Evolutionary conservation across 345 rosid genomes (phyloP), one percentile per base, ranked within the genome.

Genomic region (Linum trigynum): DNA sequence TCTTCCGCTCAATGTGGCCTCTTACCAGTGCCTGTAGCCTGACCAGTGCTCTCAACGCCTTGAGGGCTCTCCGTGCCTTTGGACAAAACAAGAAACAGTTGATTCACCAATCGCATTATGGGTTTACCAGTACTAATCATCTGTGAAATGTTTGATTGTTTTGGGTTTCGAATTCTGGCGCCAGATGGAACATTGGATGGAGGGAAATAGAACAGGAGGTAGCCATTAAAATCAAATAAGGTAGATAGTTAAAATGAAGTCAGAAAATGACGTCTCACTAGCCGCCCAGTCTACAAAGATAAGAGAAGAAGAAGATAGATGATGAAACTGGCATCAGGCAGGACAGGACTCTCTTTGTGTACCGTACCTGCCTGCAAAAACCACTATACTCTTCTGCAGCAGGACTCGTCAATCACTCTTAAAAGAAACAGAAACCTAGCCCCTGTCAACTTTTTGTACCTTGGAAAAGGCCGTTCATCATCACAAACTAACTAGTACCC

Each of bases 11-110:
- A 3, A 91, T 83, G 67, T 91, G 90, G 9, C 99, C 96, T 78
- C 99, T 87, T n/a, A 89, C 96, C 41, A 89, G 73, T 0, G 98
- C 98, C 67, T 95, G 96, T 74, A 95, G 94, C 85, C 85, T 85
- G n/a, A 95, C 98, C 72, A 95, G 69, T n/a, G 92, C 92, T 74
- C 76, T 95, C 10, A 95, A 63, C 35, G 99, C 99, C n/a, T 97
- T 82, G 78, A 91, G 76, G 0, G 99, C 97, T 74, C 91, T 81
- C 67, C 85, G 85, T 4, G 99, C 97, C 96, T 90, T 62, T 15
- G 68, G 59, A 6, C 17, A 23, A 14, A 7, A 59, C 3, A 10
- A 23, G 32, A 0, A 0, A 23, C 32, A 23, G 32, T 23, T 23
- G 0, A 23, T 23, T 23, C 32, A 23, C 32, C 32, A 23, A 23